Evolutionary conservation across 768 basidiomycete genomes (phyloP).

Genomic region (Suillus decipiens): DNA sequence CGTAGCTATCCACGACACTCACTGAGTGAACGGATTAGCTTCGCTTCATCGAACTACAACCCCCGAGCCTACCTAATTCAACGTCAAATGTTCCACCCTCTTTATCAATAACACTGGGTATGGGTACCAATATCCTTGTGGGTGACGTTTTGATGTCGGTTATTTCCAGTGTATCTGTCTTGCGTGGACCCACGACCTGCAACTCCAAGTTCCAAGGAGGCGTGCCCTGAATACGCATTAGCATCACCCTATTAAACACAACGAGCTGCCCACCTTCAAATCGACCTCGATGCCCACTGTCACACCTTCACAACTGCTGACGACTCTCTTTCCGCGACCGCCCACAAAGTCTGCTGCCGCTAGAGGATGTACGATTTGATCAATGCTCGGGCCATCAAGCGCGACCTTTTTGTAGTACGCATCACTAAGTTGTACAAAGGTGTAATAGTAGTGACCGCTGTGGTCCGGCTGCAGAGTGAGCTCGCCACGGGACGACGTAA

Average conservation of each 20-base stretch:
- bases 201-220: constrained; percentile 89
- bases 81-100: constrained; percentile 81
- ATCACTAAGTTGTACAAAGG: constrained; percentile 79
- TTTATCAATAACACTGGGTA: constrained; percentile 63
- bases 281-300: constrained; percentile 78
- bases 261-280: constrained; percentile 56
- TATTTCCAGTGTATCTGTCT: constrained; percentile 59
- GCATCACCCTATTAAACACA: not conserved
- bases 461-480: constrained; percentile 83
- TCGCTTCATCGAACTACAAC: not conserved
- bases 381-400: constrained; percentile 74
- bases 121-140: constrained; percentile 61
- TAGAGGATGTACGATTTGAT: constrained; percentile 87
- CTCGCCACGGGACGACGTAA: constrained; percentile 74
- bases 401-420: constrained; percentile 78
- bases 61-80: constrained; percentile 57
- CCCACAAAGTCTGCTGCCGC: constrained; percentile 76
- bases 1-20: constrained; percentile 85
- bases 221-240: constrained; percentile 59
- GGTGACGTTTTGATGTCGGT: constrained; percentile 54
- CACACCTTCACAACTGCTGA: constrained; percentile 81
- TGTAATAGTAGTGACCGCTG: constrained; percentile 88
- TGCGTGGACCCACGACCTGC: constrained; percentile 74
- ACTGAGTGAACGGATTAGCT: constrained; percentile 44
- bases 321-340: constrained; percentile 50